Base-by-base conservation (phyloP, 345 rosid genomes). In the Arabidopsis thaliana region DNA sequence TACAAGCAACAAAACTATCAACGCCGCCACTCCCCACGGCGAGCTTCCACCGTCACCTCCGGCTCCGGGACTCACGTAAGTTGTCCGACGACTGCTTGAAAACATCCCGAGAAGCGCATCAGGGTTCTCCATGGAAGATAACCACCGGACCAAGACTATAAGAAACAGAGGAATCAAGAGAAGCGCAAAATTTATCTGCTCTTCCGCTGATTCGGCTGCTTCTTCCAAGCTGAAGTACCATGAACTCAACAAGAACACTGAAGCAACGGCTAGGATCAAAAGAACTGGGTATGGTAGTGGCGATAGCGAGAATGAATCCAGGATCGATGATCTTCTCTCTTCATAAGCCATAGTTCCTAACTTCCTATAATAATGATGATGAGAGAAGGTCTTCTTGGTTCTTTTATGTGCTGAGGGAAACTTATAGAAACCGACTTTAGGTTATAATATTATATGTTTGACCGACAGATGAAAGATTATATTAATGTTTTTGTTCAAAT, bases 241-340 rank as follows among this genome's bases (percentile, higher is more conserved):
- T 12, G 97, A 89, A 0, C 69, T 78, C 55, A 89, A 80, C 0
- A 95, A 84, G 72, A 92, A 86, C 71, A 87, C 38, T 0, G 85
- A 73, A 8, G 79, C 73, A 0, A 92, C 89, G 2, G 89, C 93
- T 30, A 92, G 58, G 83, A 95, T 76, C 8, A 85, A 28, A 25
- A 95, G 97, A 22, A 91, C 97, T 5, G 97, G 99, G 38, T 87
- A 86, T 0, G 99, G 99, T 7, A 95, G 76, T n/a, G 97, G 99
- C 12, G 65, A 84, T 6, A 95, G 75, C 32, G 89, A 79, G 85
- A 94, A 87, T 3, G 79, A 82, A 44, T 91, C 97, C 45, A 84
- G 75, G 80, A 95, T 82, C 11, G 89, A 83, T 77, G 82, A 82
- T 77, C 88, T 81, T 12, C 82, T 75, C 2, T 76, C 69, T 73